Evolutionary conservation across 352 stramenopile genomes (phyloP), one percentile per base, ranked within the genome.

Genomic region (Phytophthora sp.): DNA sequence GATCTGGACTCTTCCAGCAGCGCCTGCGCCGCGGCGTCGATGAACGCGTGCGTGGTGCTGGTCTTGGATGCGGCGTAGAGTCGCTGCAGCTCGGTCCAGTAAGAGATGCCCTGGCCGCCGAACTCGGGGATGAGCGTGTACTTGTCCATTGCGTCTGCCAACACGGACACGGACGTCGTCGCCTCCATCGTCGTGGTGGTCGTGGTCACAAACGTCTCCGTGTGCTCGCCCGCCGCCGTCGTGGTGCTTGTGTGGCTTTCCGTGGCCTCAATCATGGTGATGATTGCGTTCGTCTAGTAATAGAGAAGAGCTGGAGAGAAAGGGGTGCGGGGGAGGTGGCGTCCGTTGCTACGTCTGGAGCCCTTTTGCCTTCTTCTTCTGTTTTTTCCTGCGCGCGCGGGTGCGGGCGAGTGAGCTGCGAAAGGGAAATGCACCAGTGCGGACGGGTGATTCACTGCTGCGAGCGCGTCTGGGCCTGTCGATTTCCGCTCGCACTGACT

Each of bases 51-150:
- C 59, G 73, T 67, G 16, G 24, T 55, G 57, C 53, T 63, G 2
- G 54, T 74, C 46, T 71, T 56, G 58, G 66, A 74, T 56, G 64
- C 67, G 12, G 66, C 69, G 57, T 89, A 84, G 11, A 92, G 73
- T 21, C 50, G 42, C 20, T 67, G 57, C 46, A 95, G 58, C 61
- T 94, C 85, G 41, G 69, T 73, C 70, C 84, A 90, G 74, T 91
- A 94, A 20, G 73, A 66, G 39, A 75, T 73, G 27, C 82, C 82
- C 45, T 95, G 87, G 56, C 87, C 87, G 60, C 82, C 81, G 64
- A 90, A 94, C 67, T 90, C 71, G 18, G 79, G 62, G 23, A 90
- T 76, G 56, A 80, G 68, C 46, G 46, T 64, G 51, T 50, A 77
- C 56, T 67, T 73, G 44, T 55, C 47, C 39, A 79, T 57, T 35